phyloP scores from a whole-genome alignment of 2,329 filamentous ascomycete genomes.

The Neonectria ditissima region DNA sequence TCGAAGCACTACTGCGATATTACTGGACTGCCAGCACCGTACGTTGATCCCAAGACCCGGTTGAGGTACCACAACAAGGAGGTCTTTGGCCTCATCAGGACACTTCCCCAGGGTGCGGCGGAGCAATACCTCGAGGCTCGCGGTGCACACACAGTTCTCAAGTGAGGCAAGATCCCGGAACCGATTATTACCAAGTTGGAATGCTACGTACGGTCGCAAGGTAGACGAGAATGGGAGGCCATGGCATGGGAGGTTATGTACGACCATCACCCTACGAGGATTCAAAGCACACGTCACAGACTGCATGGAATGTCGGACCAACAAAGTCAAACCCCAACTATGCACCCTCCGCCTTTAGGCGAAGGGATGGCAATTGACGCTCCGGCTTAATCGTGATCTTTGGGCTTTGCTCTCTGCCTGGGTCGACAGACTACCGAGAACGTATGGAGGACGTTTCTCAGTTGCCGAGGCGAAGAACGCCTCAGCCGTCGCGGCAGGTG shows the following conservation, averaged over 20 bases:
- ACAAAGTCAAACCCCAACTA: slow-evolving; percentile 98
- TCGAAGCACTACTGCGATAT: slow-evolving; percentile 95
- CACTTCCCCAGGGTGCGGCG: slow-evolving; percentile 81
- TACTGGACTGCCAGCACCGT: slow-evolving; percentile 90
- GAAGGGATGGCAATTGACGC: slow-evolving; percentile 85
- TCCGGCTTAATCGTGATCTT: slow-evolving; percentile 99
- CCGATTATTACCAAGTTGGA: slow-evolving; percentile 21
- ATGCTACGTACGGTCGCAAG: slow-evolving; percentile 1
- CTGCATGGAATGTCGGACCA: slow-evolving; percentile 74
- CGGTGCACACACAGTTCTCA: slow-evolving; percentile 92
- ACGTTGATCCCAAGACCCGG: slow-evolving; percentile 94
- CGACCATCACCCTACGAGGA: slow-evolving; percentile 11
- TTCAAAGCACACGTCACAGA: slow-evolving; percentile 21
- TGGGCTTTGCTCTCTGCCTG: slow-evolving; percentile 78
- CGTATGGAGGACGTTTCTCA: slow-evolving; percentile 72
- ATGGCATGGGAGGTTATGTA: neutral
- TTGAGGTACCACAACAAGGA: slow-evolving; percentile 94
- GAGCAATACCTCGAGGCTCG: slow-evolving; percentile 92
- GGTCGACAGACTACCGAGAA: slow-evolving; percentile 83
- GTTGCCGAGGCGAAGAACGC: slow-evolving; percentile 66
- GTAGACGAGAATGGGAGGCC: neutral
- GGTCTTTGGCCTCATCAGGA: slow-evolving; percentile 86
- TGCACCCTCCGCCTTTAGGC: slow-evolving; percentile 83
- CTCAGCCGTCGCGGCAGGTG: slow-evolving; percentile 67
- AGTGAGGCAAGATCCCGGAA: slow-evolving; percentile 66